Conservation (phyloP, 2,329 filamentous ascomycete species). For the Hypomyces perniciosus region DNA sequence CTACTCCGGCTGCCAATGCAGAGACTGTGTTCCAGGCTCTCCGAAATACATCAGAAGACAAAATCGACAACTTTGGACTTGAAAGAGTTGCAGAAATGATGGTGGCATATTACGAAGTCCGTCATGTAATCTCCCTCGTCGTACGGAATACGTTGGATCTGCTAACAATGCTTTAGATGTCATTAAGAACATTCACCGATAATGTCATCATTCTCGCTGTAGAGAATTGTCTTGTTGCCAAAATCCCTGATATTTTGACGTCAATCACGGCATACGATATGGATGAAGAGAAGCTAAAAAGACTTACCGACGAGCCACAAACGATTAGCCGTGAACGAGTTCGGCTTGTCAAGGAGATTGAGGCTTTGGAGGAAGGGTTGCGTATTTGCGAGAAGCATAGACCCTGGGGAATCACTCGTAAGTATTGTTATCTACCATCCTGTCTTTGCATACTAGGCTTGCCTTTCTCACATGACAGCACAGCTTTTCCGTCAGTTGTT, state of each 20-base stretch:
- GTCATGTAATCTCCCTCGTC: accelerated
- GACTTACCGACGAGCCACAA: neutral
- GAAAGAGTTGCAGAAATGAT: constrained; percentile 39
- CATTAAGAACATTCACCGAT: constrained; percentile 39
- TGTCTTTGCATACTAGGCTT: no score
- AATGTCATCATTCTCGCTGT: constrained; percentile 43
- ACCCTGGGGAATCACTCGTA: neutral
- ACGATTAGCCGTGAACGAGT: neutral
- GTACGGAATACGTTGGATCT: accelerated
- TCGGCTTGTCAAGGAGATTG: neutral
- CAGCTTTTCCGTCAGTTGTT: no score
- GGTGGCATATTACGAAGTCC: constrained; percentile 38
- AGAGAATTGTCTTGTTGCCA: constrained; percentile 41
- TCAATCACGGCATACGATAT: constrained; percentile 17
- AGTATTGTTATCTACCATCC: neutral
- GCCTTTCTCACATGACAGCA: no score
- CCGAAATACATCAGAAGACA: constrained; percentile 7
- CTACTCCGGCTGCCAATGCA: constrained; percentile 5
- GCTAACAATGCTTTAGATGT: constrained; percentile 26
- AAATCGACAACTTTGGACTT: constrained; percentile 27
- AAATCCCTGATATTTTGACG: constrained; percentile 36
- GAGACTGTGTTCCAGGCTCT: constrained; percentile 7
- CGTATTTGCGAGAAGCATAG: neutral
- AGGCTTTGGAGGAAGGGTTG: neutral
- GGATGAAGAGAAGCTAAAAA: neutral